Evolutionary conservation across 2,329 filamentous ascomycete genomes (phyloP), one percentile per base, ranked within the genome.

Genomic region (Trichoderma lentiforme): DNA sequence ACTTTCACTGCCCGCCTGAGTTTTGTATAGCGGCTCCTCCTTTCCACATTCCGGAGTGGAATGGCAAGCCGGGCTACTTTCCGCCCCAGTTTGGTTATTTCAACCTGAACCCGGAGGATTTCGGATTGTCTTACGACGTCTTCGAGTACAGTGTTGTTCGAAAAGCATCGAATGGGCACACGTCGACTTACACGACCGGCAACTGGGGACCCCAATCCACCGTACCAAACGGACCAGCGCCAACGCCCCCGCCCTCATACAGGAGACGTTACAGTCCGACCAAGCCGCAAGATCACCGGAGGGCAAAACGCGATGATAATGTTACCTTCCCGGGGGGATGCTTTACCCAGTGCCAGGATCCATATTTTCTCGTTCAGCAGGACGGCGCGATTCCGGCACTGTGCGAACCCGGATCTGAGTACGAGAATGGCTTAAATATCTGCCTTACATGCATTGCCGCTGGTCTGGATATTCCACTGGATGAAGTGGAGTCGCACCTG

Each of bases 91-190:
- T 74, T 14, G 88, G 86, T 4, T 92, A 92, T 77, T 93, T 90
- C 81, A 86, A 92, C 72, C 83, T 93, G n/a, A 83, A 90, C 70
- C 82, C 91, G 0, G 78, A 83, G 1, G 84, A 84, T 0, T 93
- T 93, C 72, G 90, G 90, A 5, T 81, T 93, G 18, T 86, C 84
- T 64, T 90, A 88, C 72, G 86, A 86, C 56, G 89, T 92, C 21
- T 92, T 91, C 73, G 83, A 84, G 24, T 80, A 84, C 28, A 76
- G 85, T 6, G 75, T 82, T 1, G 76, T 83, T 12, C 75, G 82
- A 6, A 80, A 80, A 70, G 77, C 80, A 2, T 70, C 82, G 7
- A 75, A 80, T 32, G 82, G 81, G 30, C 77, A 80, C 11, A 77
- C 81, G 2, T 83, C 80, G 0, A 88, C 86, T 1, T 80, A 84